Conservation (phyloP, 352 stramenopile species). For the Stramenopiles sp. region DNA sequence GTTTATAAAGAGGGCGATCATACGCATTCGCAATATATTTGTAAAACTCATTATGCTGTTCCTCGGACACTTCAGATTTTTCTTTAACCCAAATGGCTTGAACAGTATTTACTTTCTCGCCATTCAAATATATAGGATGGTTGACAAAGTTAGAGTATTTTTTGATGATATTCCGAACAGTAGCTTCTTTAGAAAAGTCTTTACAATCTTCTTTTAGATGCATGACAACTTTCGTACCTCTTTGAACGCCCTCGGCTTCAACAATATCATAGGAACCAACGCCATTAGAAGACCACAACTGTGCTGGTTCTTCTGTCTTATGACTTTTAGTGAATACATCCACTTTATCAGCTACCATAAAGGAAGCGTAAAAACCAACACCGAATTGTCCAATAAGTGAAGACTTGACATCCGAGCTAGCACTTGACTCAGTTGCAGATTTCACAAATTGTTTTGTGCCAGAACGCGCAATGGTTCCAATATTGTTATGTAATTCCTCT, state of each 20-base stretch:
- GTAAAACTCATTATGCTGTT: slow-evolving; percentile 86
- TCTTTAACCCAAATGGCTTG: slow-evolving; percentile 86
- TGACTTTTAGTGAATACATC: slow-evolving; percentile 32
- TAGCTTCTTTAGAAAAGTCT: slow-evolving; percentile 47
- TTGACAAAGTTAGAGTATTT: slow-evolving; percentile 98
- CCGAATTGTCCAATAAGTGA: slow-evolving; percentile 86
- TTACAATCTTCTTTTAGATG: slow-evolving; percentile 81
- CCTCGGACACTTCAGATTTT: slow-evolving; percentile 63
- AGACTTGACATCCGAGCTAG: slow-evolving; percentile 13
- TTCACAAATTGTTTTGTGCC: slow-evolving; percentile 86
- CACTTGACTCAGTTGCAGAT: slow-evolving; percentile 31
- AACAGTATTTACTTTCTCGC: slow-evolving; percentile 81
- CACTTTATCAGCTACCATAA: slow-evolving; percentile 90
- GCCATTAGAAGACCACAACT: slow-evolving; percentile 36
- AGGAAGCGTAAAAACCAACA: slow-evolving; percentile 96
- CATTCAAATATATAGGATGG: slow-evolving; percentile 90
- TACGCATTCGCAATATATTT: slow-evolving; percentile 72
- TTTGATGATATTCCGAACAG: slow-evolving; percentile 77
- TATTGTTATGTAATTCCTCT: slow-evolving; percentile 74
- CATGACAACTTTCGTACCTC: slow-evolving; percentile 77
- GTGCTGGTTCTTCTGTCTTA: slow-evolving; percentile 12
- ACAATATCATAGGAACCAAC: slow-evolving; percentile 29
- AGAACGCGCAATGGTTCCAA: slow-evolving; percentile 89
- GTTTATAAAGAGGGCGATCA: slow-evolving; percentile 51
- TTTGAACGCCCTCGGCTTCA: slow-evolving; percentile 26